Percentiles rank a stretch among this genome's conserved stretches.
These are phyloP conservation scores for Sporothrix euskadiensis DNA, from an alignment of 2,329 filamentous ascomycete genomes.

Conservation along the genomic window DNA sequence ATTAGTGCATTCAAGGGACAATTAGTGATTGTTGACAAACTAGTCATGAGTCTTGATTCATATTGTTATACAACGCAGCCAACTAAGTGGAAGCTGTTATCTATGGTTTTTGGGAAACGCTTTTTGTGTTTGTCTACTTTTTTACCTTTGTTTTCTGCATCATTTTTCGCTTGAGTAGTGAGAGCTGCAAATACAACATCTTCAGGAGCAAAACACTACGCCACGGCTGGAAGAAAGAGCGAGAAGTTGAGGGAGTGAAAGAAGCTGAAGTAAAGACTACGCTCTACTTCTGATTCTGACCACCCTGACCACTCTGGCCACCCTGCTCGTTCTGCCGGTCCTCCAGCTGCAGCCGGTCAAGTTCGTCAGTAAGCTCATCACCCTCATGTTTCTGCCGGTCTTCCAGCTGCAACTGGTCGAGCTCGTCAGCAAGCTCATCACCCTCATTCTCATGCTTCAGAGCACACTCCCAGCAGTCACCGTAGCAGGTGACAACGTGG, in stretches of 20 bases:
- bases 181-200: too few species aligned
- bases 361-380: too few species aligned
- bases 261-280: background rate
- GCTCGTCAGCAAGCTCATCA: background rate
- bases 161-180: too few species aligned
- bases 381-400: too few species aligned
- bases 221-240: background rate
- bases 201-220: background rate
- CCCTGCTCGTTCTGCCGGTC: too few species aligned
- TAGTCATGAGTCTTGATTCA: background rate
- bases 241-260: background rate
- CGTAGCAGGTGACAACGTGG: background rate
- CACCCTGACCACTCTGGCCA: too few species aligned
- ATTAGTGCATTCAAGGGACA: too few species aligned
- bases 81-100: background rate
- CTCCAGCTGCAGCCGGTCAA: too few species aligned
- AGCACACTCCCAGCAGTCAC: background rate
- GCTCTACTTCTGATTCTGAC: background rate
- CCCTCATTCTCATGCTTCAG: background rate
- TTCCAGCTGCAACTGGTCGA: too few species aligned
- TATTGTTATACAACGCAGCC: background rate
- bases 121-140: background rate
- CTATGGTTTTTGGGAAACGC: background rate
- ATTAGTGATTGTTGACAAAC: background rate
- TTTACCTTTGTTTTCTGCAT: background rate